Evolutionary conservation across 495 filamentous ascomycete species (phyloP), one percentile per base, ranked within the genome.

Genomic region (Pyrenula aspistea): DNA sequence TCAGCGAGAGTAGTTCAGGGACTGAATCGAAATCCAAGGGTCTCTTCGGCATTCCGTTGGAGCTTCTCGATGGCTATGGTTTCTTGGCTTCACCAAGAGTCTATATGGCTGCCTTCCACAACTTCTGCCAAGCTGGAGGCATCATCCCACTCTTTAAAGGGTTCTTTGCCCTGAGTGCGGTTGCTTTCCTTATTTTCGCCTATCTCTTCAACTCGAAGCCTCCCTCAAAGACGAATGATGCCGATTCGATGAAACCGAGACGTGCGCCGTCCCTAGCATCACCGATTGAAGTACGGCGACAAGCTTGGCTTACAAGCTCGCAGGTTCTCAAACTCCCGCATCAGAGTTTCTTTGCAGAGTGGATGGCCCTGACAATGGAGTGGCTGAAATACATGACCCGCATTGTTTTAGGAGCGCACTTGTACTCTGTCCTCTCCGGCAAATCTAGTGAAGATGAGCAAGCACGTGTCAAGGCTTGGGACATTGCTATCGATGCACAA

Each of bases 251-350:
- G 53, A 60, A 10, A 63, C 64, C 24, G 53, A 69, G 68, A 60
- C 79, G 76, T 31, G 81, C 74, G 54, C 86, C 85, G 1, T 88
- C 87, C 2, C 74, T 87, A 12, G 85, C 88, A 12, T 91, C 90
- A 1, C 83, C 92, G 4, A 85, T 92, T 53, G 86, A 92, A 59
- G 88, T 94, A 54, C 84, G 91, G 53, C 81, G 85, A 58, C 87
- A 89, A 64, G 92, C 92, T 24, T 96, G 92, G 91, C 82, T 95
- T 53, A 96, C 92, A 1, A 91, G 92, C 2, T 84, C 96, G 58
- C 92, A 96, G 71, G 89, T 87, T 21, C 89, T 95, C 12, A 94
- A 91, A 76, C 86, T 97, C n/a, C 92, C 92, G 20, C 82, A 84
- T 12, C 89, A 95, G 65, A 83, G 83, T 53, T 89, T 95, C 63